Evolutionary conservation across 1,284 basidiomycete genomes (phyloP).

Genomic region (Irpex rosettiformis): DNA sequence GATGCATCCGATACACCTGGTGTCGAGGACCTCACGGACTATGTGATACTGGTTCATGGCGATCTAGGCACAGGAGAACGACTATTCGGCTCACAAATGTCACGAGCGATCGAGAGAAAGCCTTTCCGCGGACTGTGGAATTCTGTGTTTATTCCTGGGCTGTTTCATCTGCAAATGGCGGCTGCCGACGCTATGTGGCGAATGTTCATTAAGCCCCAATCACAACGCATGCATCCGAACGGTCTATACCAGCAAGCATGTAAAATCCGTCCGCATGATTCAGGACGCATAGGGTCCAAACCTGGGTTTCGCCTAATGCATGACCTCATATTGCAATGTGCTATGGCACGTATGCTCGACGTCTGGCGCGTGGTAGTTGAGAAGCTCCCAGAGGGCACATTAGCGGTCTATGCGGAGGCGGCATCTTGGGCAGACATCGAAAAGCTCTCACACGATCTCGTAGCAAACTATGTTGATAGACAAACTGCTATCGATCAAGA

Average conservation of each 20-base stretch:
- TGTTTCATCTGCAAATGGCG: constrained; percentile 40
- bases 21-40: constrained; percentile 3
- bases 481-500: constrained; percentile 16
- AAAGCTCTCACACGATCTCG: constrained; percentile 18
- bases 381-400: not conserved
- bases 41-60: constrained; percentile 8
- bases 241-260: constrained; percentile 15
- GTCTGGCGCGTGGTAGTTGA: not conserved
- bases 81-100: constrained; percentile 16
- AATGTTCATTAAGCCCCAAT: constrained; percentile 22
- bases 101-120: constrained; percentile 23
- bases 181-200: constrained; percentile 34
- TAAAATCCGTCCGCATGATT: constrained; percentile 22
- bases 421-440: constrained; percentile 20
- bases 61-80: constrained; percentile 23
- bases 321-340: constrained; percentile 29
- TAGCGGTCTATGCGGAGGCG: constrained; percentile 19
- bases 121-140: constrained; percentile 25
- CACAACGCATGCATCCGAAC: not conserved
- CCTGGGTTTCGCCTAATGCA: constrained; percentile 35
- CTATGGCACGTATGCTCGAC: not conserved
- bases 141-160: constrained; percentile 29
- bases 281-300: constrained; percentile 22
- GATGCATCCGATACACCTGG: not conserved
- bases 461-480: constrained; percentile 17